Evolutionary conservation across 2,329 filamentous ascomycete species (phyloP).

Genomic region (Periconia sp.): DNA sequence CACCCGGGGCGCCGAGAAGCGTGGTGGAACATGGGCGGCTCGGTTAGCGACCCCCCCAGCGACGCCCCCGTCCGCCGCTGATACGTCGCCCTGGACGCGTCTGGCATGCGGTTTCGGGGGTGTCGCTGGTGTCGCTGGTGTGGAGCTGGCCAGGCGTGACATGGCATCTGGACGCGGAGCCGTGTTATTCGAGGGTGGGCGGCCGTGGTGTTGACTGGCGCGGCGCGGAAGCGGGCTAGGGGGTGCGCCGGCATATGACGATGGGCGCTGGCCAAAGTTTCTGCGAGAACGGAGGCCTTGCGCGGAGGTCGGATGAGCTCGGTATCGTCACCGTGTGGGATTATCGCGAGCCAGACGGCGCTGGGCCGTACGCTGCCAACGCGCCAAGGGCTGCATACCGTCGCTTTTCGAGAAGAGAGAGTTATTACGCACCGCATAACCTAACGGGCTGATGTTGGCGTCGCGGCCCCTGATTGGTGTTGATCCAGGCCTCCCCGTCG

Average conservation of each 20-base stretch:
- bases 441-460: conserved; percentile 3
- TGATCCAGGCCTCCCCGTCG: not conserved
- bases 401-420: conserved; percentile 22
- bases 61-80: conserved; percentile 1
- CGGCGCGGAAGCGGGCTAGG: not conserved
- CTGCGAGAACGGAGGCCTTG: not conserved
- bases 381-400: conserved; percentile 15
- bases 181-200: too few relatives aligned
- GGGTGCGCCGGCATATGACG: not conserved
- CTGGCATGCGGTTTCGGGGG: conserved; percentile 9
- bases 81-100: conserved; percentile 11
- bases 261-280: conserved; percentile 2
- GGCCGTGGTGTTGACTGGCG: too few relatives aligned
- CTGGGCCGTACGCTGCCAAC: not conserved
- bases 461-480: conserved; percentile 2
- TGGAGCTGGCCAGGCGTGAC: not conserved
- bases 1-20: conserved; percentile 12
- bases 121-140: not conserved
- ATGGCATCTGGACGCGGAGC: not conserved
- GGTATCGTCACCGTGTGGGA: too few relatives aligned
- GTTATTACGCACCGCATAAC: conserved; percentile 8
- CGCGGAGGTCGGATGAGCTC: too few relatives aligned
- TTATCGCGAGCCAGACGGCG: not conserved
- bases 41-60: conserved; percentile 6
- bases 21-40: conserved; percentile 14